phyloP scores from a whole-genome alignment of 345 rosid species.

The Murraya paniculata region DNA sequence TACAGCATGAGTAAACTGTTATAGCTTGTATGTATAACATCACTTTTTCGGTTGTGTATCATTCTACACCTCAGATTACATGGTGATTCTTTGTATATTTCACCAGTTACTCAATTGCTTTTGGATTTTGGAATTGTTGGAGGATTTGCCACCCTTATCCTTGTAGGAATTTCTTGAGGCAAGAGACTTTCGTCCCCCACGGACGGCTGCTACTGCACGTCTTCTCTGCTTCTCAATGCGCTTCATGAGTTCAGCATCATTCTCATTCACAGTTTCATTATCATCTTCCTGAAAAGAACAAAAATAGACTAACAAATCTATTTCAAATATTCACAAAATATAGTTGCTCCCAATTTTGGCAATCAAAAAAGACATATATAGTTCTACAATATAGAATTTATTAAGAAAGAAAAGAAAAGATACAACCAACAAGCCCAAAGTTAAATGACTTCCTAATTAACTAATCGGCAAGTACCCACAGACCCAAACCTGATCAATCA shows the following conservation, averaged over 20 bases:
- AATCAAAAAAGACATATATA: not conserved
- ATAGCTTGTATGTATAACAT: not conserved
- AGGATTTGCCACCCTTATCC: slow-evolving; percentile 77
- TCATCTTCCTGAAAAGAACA: slow-evolving; percentile 31
- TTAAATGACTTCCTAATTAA: not conserved
- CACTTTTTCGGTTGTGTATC: not conserved
- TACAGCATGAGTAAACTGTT: not conserved
- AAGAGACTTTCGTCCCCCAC: slow-evolving; percentile 46
- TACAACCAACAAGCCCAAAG: not conserved
- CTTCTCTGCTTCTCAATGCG: slow-evolving; percentile 74
- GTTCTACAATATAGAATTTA: not conserved
- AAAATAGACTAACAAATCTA: not conserved
- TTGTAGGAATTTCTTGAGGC: slow-evolving; percentile 86
- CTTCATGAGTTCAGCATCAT: slow-evolving; percentile 56
- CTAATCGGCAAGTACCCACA: not conserved
- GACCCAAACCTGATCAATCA: not conserved
- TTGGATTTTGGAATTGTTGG: slow-evolving; percentile 61
- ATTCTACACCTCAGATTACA: not conserved
- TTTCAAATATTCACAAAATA: not conserved
- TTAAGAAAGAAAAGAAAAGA: not conserved
- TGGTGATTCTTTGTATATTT: slow-evolving; percentile 14
- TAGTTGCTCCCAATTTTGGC: not conserved
- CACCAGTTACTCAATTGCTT: slow-evolving; percentile 49
- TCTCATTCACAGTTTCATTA: slow-evolving; percentile 18
- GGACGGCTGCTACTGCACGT: slow-evolving; percentile 63